Conservation (phyloP, 1,284 basidiomycete genomes). For the Chiua sp. region DNA sequence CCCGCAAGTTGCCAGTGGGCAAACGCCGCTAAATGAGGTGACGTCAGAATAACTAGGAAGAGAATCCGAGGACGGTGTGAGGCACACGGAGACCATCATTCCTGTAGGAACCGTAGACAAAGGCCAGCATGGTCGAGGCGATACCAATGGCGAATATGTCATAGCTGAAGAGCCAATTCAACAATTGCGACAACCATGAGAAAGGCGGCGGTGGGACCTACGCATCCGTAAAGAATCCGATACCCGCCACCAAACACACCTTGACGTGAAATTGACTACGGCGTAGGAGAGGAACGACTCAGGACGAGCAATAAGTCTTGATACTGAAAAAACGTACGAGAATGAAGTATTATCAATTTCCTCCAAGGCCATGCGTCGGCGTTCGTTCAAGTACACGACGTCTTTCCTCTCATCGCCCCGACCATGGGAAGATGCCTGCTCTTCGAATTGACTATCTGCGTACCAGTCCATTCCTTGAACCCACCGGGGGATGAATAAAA, state of each 20-base stretch:
- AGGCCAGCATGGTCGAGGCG: neutral
- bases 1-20: neutral
- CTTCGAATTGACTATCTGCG: too few relatives aligned
- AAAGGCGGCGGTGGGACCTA: neutral
- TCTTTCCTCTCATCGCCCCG: neutral
- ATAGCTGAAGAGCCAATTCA: neutral
- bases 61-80: neutral
- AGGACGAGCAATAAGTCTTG: neutral
- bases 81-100: neutral
- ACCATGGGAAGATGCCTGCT: too few relatives aligned
- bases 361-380: constrained; percentile 66
- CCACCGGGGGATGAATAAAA: too few relatives aligned
- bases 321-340: constrained; percentile 41
- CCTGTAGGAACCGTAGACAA: neutral
- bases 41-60: neutral
- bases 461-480: too few relatives aligned
- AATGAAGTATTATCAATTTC: constrained; percentile 77
- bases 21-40: neutral
- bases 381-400: constrained; percentile 39
- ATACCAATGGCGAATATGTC: neutral
- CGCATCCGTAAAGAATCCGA: neutral
- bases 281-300: neutral
- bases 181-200: neutral
- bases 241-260: neutral
- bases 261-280: neutral